Base-by-base conservation (phyloP, 106 monocot genomes). In the Dioscorea dumetorum region DNA sequence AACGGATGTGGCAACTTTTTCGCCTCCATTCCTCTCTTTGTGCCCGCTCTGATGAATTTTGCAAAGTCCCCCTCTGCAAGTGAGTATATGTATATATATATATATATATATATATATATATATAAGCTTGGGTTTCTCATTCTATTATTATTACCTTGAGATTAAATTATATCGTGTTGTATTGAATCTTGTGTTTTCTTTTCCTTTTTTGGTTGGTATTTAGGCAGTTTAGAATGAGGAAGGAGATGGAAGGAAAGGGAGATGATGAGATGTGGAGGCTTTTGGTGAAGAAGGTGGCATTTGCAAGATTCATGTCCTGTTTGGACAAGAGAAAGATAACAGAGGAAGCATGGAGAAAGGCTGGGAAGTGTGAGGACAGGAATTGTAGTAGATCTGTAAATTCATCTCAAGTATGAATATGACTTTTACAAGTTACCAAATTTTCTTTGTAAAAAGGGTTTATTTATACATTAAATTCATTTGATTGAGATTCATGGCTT, bases 31-130 rank as follows among this genome's bases (percentile, higher is more conserved):
- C 85, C 50, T 69, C 74, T 59, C 21, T 84, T 56, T 95, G 95
- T 49, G 74, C 82, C 67, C 77, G 69, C 12, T 2, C 72, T 7
- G 83, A n/a, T n/a, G n/a, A 77, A 8, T 28, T 76, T 1, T 95
- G 95, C 84, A 84, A 63, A 57, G 86, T 91, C 22, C 95, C 91
- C 7, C 81, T 95, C 12, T 91, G 95, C 91, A 81, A 72, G 94
- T 94, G 73, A 62, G 56, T 24, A 19, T 33, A 3, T 24, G 20
- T 48, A 18, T 12, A 16, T 1, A 23, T 63, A 49, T 16, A 4
- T 14, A 32, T 22, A 48, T 17, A 24, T 2, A 31, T 5, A 0
- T 28, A 15, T 16, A 33, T 59, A 66, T 2, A 21, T 24, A 13
- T 34, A n/a, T 19, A 35, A 31, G 48, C 18, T 64, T 64, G 64